Percentiles rank a stretch among this genome's conserved stretches.
Conservation (phyloP, 768 basidiomycete genomes). For the Xanthoconium stramineum region DNA sequence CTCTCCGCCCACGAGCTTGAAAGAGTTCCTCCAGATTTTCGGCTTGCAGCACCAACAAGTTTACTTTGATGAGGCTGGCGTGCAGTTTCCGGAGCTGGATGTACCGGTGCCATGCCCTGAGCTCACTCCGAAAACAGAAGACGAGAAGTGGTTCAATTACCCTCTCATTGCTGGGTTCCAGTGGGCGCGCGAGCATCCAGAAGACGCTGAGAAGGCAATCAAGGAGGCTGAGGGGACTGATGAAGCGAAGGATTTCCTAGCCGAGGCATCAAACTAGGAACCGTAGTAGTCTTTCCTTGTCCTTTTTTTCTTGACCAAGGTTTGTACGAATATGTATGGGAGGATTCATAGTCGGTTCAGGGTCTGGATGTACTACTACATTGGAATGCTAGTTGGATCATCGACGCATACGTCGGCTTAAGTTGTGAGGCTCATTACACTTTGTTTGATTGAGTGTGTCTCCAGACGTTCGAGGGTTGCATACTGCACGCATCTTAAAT, state of each 20-base stretch:
- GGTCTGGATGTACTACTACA: too few relatives aligned
- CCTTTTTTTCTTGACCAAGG: neutral
- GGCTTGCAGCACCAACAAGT: neutral
- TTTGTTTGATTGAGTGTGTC: too few relatives aligned
- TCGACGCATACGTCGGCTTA: too few relatives aligned
- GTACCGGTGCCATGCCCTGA: neutral
- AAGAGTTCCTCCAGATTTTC: neutral
- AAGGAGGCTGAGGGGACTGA: neutral
- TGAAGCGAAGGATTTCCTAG: neutral
- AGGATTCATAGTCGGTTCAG: neutral
- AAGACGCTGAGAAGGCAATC: neutral
- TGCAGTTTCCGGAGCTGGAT: neutral
- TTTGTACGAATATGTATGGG: neutral
- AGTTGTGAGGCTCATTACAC: too few relatives aligned
- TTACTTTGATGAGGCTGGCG: neutral
- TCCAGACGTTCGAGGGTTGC: too few relatives aligned
- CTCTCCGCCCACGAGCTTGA: neutral
- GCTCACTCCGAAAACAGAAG: neutral
- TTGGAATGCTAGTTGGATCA: too few relatives aligned
- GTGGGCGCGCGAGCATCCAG: constrained; percentile 15
- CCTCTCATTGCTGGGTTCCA: constrained; percentile 7
- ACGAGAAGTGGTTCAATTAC: neutral
- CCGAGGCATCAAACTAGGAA: neutral
- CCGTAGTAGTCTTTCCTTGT: neutral
- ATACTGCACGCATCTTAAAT: too few relatives aligned